Base-by-base conservation (phyloP, 257 asterid species). In the Rehmannia glutinosa region DNA sequence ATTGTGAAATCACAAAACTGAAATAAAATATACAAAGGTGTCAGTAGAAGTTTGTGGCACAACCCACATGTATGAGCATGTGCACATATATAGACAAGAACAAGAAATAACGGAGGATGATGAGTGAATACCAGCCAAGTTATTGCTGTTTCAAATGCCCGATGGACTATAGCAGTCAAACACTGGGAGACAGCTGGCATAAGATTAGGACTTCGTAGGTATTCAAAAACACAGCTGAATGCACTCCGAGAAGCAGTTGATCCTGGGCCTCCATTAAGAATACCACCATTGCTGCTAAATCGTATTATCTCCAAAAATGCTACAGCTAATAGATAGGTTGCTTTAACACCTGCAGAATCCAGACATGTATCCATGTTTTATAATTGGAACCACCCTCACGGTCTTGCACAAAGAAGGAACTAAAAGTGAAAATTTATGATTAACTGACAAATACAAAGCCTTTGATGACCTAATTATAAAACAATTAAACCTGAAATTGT, bases 321-420 rank as follows among this genome's bases (percentile, higher is more conserved):
- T 38, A 94, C 99, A n/a, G 99, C 99, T 75, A 91, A 85, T 73
- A 94, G 99, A 83, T 94, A 94, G 42, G 97, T 94, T 71, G 99
- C 96, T 84, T 94, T 94, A 78, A 94, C 99, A 73, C 99, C 99
- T 94, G 83, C 32, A 80, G 55, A 78, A 77, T 58, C 30, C 76
- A 79, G 53, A 69, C 19, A 64, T 46, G 68, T 62, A 62, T 16
- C 58, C 66, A 13, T 43, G 58, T 62, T 51, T 75, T 30, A 72
- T 65, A 47, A 58, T 21, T 71, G 25, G 57, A 59, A 52, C 66
- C 68, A 49, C 23, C 28, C 70, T 38, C 4, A 5, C 21, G 42
- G 55, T 59, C 67, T 75, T 62, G 68, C 64, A 27, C 55, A 62
- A 23, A 39, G 23, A 71, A 64, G 27, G 60, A 73, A 54, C 55